Conservation (phyloP, 2,329 filamentous ascomycete species). For the Xylaria multiplex region DNA sequence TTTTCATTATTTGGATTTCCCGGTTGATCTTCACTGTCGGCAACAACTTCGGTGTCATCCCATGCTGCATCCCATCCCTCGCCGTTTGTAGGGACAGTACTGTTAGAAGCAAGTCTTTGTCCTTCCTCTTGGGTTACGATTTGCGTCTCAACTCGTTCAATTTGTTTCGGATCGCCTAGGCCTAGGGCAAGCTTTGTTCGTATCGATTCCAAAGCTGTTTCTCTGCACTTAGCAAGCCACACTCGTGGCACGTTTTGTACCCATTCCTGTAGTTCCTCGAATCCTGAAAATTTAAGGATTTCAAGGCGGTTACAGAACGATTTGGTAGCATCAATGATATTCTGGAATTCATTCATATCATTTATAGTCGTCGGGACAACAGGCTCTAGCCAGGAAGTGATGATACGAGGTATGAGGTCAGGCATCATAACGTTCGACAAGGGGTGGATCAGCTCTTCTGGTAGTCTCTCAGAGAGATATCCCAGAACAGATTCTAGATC, state of each 20-base stretch:
- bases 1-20: constrained; percentile 36
- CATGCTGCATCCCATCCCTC: constrained; percentile 83
- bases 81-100: constrained; percentile 55
- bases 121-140: constrained; percentile 75
- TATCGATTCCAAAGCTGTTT: constrained; percentile 79
- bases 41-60: constrained; percentile 72
- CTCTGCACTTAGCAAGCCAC: constrained; percentile 87
- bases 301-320: constrained; percentile 73
- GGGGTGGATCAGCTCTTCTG: constrained; percentile 64
- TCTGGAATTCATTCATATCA: constrained; percentile 77
- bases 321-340: constrained; percentile 70
- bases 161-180: constrained; percentile 72
- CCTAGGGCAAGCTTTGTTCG: constrained; percentile 74
- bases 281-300: constrained; percentile 69
- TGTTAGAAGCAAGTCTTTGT: constrained; percentile 68
- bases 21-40: constrained; percentile 39
- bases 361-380: constrained; percentile 79
- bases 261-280: constrained; percentile 78
- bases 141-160: constrained; percentile 87
- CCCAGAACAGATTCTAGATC: constrained; percentile 64
- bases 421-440: constrained; percentile 78
- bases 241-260: constrained; percentile 79
- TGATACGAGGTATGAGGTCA: constrained; percentile 72
- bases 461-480: constrained; percentile 64
- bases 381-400: constrained; percentile 77